Conservation (phyloP, 2,329 filamentous ascomycete species). For the Westerdykella ornata region DNA sequence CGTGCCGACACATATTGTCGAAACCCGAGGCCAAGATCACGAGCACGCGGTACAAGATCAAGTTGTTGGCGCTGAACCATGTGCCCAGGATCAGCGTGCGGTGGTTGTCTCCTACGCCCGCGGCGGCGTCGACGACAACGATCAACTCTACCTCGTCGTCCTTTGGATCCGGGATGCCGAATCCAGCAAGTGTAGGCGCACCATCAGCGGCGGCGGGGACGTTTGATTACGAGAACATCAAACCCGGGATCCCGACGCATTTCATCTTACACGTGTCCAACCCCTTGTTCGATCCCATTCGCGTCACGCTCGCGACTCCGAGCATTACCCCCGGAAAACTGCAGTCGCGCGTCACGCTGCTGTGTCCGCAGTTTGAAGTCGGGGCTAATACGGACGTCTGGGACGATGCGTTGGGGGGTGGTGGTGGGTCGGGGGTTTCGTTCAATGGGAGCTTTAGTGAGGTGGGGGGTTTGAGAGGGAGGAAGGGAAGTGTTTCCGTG, state of each 20-base stretch:
- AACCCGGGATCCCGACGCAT: slow-evolving; percentile 54
- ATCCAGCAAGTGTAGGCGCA: background rate
- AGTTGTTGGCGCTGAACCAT: slow-evolving; percentile 75
- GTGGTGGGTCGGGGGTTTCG: background rate
- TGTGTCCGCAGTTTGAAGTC: slow-evolving; percentile 91
- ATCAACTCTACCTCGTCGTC: background rate
- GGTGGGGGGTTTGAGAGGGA: background rate
- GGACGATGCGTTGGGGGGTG: slow-evolving; percentile 59
- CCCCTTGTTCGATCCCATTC: slow-evolving; percentile 85
- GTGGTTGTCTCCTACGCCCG: slow-evolving; percentile 45
- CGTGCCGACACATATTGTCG: slow-evolving; percentile 89
- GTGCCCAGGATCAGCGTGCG: slow-evolving; percentile 75
- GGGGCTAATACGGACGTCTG: slow-evolving; percentile 90
- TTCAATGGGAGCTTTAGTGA: background rate
- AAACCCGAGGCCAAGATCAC: slow-evolving; percentile 88
- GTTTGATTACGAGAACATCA: slow-evolving; percentile 44
- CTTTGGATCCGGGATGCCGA: background rate
- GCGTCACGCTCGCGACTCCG: slow-evolving; percentile 80
- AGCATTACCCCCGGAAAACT: slow-evolving; percentile 33
- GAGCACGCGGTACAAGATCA: slow-evolving; percentile 86
- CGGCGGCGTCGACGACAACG: slow-evolving; percentile 9
- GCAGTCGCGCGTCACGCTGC: slow-evolving; percentile 68
- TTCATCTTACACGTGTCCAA: slow-evolving; percentile 89
- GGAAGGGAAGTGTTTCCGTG: slow-evolving; percentile 1
- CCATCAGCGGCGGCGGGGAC: slow-evolving; percentile 22